Base-by-base conservation (phyloP, 73 alveolate genomes). In the Effrenium voratum region DNA sequence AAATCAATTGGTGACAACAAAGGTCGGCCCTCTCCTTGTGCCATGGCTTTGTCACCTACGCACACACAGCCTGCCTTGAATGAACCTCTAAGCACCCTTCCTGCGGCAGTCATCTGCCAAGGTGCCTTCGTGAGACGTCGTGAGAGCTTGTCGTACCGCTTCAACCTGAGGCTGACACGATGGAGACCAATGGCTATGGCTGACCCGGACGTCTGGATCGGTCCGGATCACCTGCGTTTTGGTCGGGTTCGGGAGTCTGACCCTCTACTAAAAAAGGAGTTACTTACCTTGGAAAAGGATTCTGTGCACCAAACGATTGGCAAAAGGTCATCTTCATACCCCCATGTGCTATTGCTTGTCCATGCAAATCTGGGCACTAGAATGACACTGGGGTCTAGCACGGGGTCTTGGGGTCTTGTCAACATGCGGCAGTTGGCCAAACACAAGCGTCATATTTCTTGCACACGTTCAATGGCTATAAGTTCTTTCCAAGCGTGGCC, bases 101-200 rank as follows among this genome's bases (percentile, higher is more conserved):
- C n/a, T 16, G 13, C 75, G 66, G 38, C 26, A 3, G 28, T 16
- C 15, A 1, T 36, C 63, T 12, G 34, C 82, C 38, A 28, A 12
- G 82, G 82, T 47, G 6, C 82, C 49, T 72, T 72, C 47, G 49
- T 16, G 16, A 90, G 52, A 13, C 96, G 96, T 4, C 96, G 85
- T 52, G 96, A 90, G 87, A 90, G 82, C 73, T 90, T 90, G 96
- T 90, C 96, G 34, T 90, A 90, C n/a, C 96, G 85, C 55, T 90
- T 90, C 87, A 90, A 43, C 82, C 82, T 72, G n/a, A n/a, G n/a
- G n/a, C n/a, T n/a, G n/a, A n/a, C n/a, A n/a, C n/a, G n/a, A n/a
- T n/a, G n/a, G n/a, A n/a, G n/a, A n/a, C n/a, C n/a, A n/a, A n/a
- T n/a, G n/a, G n/a, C n/a, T n/a, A n/a, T n/a, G n/a, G n/a, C n/a